Base-by-base conservation (phyloP, 2,329 filamentous ascomycete species). In the Apiospora hydei region DNA sequence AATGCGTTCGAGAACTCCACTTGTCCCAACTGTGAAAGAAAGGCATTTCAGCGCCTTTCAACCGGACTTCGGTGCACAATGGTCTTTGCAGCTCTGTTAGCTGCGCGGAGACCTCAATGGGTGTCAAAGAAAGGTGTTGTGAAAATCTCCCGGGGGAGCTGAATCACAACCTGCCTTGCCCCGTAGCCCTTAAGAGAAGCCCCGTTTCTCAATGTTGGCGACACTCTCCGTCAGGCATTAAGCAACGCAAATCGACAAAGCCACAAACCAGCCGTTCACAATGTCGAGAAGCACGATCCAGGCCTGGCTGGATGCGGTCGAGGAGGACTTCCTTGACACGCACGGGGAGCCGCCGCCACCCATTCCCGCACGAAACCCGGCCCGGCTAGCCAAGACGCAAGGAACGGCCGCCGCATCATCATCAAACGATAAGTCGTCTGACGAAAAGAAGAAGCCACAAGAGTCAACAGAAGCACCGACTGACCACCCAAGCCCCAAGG, bases 321-420 rank as follows among this genome's bases (percentile, higher is more conserved):
- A 64, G 18, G 57, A 64, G 10, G 34, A 41, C 18, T 64, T 64
- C 57, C 57, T 64, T n/a, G 57, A 64, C 34, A 64, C 57, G 1
- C 57, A 24, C 8, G 57, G 34, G 34, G 34, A 38, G 5, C 57
- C 57, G 10, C 21, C 57, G 18, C 57, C 57, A 6, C 34, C 57
- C 21, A n/a, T 64, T n/a, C 57, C 57, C 21, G 4, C 18, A 5
- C 57, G 34, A 13, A 64, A 64, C 18, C 57, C 57, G 18, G 34
- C 21, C n/a, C 57, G 57, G 11, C n/a, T 38, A 30, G 8, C 5
- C 34, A 64, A 64, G 10, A 41, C 16, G 57, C 18, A 41, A n/a
- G 57, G 11, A 1, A 21, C 34, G 18, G 41, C n/a, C 21, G 4
- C 30, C 21, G 11, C 11, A 10, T 51, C 49, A 10, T 51, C 49